A percentile compares a stretch with the other conserved stretches of the same genome.
Conservation (phyloP, 1,284 basidiomycete genomes). For the Taiwanofungus camphoratus region DNA sequence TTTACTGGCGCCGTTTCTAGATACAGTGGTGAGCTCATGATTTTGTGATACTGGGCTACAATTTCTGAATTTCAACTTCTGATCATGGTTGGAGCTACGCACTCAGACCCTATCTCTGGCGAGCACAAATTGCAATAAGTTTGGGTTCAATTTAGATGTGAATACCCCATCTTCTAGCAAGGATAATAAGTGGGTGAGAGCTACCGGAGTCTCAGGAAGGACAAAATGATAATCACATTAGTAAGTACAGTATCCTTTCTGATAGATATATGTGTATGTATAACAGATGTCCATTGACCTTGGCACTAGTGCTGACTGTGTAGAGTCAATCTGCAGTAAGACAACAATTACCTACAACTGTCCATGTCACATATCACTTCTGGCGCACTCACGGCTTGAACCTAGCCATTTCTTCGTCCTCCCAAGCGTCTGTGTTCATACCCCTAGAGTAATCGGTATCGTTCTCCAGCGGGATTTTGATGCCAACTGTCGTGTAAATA, state of each 20-base stretch:
- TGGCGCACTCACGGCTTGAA: slow-evolving; percentile 1
- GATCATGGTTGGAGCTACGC: no score
- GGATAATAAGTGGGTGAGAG: no score
- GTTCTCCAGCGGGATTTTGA: slow-evolving; percentile 26
- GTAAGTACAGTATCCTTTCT: neutral
- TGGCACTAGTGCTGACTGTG: neutral
- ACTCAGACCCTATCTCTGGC: no score
- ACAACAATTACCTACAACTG: neutral
- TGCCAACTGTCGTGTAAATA: slow-evolving; percentile 42
- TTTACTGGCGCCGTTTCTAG: no score
- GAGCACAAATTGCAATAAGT: no score
- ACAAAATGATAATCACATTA: neutral
- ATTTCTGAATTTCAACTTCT: no score
- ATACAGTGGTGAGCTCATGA: no score
- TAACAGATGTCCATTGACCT: neutral
- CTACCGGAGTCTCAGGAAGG: slow-evolving; percentile 12
- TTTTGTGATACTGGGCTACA: no score
- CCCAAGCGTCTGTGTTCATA: neutral
- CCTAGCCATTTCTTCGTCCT: slow-evolving; percentile 1
- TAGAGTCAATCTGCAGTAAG: neutral
- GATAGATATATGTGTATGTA: neutral
- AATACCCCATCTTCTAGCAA: no score
- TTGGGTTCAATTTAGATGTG: no score
- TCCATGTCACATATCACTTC: neutral
- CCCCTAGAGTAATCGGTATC: slow-evolving; percentile 27